Base-by-base conservation (phyloP, 2,329 filamentous ascomycete genomes). In the Chrysoporthe deuterocubensis region DNA sequence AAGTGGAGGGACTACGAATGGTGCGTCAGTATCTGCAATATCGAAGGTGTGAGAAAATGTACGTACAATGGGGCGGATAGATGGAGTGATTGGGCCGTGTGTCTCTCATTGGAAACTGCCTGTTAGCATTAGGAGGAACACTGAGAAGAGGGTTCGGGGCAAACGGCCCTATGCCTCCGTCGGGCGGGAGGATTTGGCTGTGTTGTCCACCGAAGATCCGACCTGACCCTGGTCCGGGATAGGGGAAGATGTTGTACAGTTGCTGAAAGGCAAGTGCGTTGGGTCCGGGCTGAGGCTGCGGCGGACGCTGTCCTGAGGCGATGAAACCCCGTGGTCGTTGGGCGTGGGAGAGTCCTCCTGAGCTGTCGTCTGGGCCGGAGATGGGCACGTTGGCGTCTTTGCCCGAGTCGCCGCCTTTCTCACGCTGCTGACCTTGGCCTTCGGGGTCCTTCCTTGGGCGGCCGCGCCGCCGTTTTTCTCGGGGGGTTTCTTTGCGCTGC, bases 371-470 rank as follows among this genome's bases (percentile, higher is more conserved):
- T 52, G 50, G 43, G 34, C 34, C 32, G 16, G 58, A n/a, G 16
- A 3, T 11, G 50, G 50, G 62, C 42, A 37, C 59, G 59, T 18
- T 52, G 43, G 56, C 34, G 59, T 59, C 61, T 58, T 54, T 59
- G 64, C 0, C 59, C 40, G 57, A 7, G 37, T 48, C 14, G 50
- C 5, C 6, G 44, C 1, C 58, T 32, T 18, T 9, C 21, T 54
- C 32, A 40, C 14, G 46, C 21, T 48, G 44, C 2, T 26, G 18
- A 42, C 3, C 32, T 54, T 40, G 43, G 37, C 46, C 44, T 48
- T 42, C 44, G 58, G 21, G 26, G 46, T 64, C 6, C 46, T 66
- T 64, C 21, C 66, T 68, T 9, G 63, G 59, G 4, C 68, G 66
- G 40, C 66, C 59, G 54, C 68, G 66, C 46, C 40, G 40, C 46